These are phyloP conservation scores for Cladorrhinum sp. DNA, from an alignment of 2,329 filamentous ascomycete genomes.

Conservation along the genomic window DNA sequence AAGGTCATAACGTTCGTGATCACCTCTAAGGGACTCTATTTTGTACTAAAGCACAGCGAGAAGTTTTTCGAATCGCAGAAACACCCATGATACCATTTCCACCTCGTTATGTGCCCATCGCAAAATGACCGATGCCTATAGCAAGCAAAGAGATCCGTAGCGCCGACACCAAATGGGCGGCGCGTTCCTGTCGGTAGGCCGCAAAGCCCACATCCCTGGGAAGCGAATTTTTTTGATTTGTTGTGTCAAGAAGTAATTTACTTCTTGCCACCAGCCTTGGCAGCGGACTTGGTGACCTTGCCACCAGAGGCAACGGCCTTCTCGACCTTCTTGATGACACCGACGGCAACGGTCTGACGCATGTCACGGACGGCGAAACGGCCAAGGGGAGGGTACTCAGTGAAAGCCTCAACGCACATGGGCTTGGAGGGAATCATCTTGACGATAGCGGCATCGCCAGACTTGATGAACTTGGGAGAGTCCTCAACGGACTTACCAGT, in stretches of 20 bases:
- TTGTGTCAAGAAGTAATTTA: slow-evolving; percentile 43
- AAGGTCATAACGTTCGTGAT: slow-evolving; percentile 29
- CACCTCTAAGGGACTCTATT: slow-evolving; percentile 37
- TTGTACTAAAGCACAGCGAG: slow-evolving; percentile 34
- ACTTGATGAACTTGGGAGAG: slow-evolving; percentile 99
- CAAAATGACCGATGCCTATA: slow-evolving; percentile 31
- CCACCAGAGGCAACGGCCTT: slow-evolving; percentile 56
- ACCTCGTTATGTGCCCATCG: slow-evolving; percentile 31
- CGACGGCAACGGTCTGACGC: slow-evolving; percentile 84
- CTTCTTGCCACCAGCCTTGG: slow-evolving; percentile 68
- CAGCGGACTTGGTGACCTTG: slow-evolving; percentile 71
- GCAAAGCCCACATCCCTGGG: slow-evolving; percentile 15
- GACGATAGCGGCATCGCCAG: slow-evolving; percentile 99
- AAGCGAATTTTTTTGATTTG: slow-evolving; percentile 23
- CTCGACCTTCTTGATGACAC: slow-evolving; percentile 88
- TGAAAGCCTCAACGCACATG: slow-evolving; percentile 99
- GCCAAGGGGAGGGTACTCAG: slow-evolving; percentile 97
- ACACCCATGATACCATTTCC: slow-evolving; percentile 30
- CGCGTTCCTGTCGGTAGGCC: slow-evolving; percentile 25
- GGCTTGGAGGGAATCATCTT: slow-evolving; percentile 99
- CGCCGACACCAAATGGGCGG: slow-evolving; percentile 22
- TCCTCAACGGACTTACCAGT: slow-evolving; percentile 95
- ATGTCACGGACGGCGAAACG: slow-evolving; percentile 99
- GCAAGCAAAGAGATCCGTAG: slow-evolving; percentile 28
- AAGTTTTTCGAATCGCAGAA: slow-evolving; percentile 33